Evolutionary conservation across 371 early-diverging fungal genomes (phyloP).

Genomic region (Mortierella sp.): DNA sequence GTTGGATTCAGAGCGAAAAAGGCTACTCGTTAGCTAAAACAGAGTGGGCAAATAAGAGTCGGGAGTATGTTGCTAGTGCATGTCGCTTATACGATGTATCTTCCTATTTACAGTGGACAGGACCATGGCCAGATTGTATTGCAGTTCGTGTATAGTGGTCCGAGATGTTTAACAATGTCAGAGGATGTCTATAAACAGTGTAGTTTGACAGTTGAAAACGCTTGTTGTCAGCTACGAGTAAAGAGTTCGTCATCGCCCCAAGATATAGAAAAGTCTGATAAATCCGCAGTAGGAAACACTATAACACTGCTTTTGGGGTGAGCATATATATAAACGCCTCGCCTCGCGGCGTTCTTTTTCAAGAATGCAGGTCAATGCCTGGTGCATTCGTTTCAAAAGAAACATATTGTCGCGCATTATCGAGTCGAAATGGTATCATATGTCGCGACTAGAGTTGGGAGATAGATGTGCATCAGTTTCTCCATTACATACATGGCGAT

Average conservation of each 20-base stretch:
- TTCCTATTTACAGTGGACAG: constrained; percentile 54
- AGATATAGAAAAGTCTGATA: neutral
- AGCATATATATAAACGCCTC: no score
- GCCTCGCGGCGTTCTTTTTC: no score
- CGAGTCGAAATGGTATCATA: neutral
- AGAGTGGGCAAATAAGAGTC: constrained; percentile 2
- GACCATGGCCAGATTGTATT: constrained; percentile 65
- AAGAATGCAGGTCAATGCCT: no score
- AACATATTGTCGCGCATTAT: neutral
- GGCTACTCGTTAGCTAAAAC: neutral
- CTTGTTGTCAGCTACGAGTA: neutral
- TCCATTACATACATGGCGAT: constrained; percentile 46
- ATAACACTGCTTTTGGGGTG: no score
- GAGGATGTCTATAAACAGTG: constrained; percentile 79
- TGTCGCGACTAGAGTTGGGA: neutral
- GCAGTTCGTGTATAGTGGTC: constrained; percentile 86
- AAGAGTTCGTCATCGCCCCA: neutral
- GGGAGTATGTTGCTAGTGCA: no score
- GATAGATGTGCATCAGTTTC: neutral
- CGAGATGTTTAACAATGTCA: constrained; percentile 87
- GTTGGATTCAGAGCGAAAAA: constrained; percentile 9
- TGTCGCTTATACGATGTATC: neutral
- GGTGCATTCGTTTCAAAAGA: neutral
- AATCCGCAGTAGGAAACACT: no score
- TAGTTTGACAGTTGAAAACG: neutral